Evolutionary conservation across 2,329 filamentous ascomycete species (phyloP), one percentile per base, ranked within the genome.

Genomic region (Xylariaceae sp.): DNA sequence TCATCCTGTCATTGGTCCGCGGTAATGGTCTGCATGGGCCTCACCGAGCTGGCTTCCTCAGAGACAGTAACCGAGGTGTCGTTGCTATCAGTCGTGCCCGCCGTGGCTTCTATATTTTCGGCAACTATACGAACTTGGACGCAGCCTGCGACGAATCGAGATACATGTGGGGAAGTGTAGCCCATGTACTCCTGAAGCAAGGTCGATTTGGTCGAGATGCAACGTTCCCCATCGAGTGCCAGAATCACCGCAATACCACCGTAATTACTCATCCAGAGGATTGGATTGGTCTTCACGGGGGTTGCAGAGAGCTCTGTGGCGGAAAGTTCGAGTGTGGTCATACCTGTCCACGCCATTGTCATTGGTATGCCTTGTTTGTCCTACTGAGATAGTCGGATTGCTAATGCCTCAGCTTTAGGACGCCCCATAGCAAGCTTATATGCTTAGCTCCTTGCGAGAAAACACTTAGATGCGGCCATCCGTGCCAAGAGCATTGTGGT

Each of bases 71-170:
- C 49, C 73, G 80, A 16, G 72, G 74, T 0, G 77, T 80, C 2
- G 80, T 83, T 8, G 74, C 79, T 2, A 69, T 80, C 37, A 82
- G 79, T 48, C 82, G 91, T 43, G 90, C 91, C 3, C 83, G 80
- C 45, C 74, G 83, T 5, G 89, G 89, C 0, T 81, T 95, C 48
- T 95, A 91, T 64, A 74, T 95, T 32, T 95, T 95, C 60, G 91
- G 90, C 2, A 88, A 95, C 56, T 77, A 77, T 11, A 56, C 74
- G 7, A 78, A 76, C 27, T 52, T 79, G 1, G 52, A 79, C 6
- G 55, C 79, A 0, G 73, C 73, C 1, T 60, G 62, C 12, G 55
- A 63, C 0, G 74, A 72, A 10, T 70, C 72, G 0, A 19, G 23
- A 53, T 8, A 64, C 66, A 21, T 78, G 73, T 75, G 60, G 57